These are phyloP conservation scores for Clausena lansium DNA, from an alignment of 345 rosid genomes.

Conservation along the genomic window DNA sequence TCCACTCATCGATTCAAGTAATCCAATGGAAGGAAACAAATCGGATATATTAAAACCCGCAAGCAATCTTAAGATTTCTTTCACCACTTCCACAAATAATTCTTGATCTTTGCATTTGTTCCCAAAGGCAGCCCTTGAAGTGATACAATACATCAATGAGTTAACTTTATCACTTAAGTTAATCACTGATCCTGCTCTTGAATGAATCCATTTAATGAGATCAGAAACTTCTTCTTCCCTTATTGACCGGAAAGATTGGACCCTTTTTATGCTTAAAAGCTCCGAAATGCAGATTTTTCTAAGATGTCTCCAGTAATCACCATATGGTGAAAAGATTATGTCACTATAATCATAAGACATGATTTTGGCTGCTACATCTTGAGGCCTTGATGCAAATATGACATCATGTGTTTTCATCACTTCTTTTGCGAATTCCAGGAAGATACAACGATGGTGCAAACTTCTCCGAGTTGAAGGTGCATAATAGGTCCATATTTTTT, in stretches of 20 bases:
- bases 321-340: conserved; percentile 17
- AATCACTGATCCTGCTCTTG: neutral
- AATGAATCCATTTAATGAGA: neutral
- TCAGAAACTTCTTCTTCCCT: conserved; percentile 20
- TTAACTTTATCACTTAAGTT: neutral
- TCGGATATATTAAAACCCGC: conserved; percentile 19
- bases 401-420: conserved; percentile 30
- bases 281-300: neutral
- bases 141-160: neutral
- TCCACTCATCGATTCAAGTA: conserved; percentile 19
- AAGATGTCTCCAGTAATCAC: conserved; percentile 12
- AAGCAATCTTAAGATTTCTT: neutral
- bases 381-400: conserved; percentile 29
- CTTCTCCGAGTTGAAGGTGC: conserved; percentile 27
- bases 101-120: neutral
- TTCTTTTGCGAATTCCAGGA: conserved; percentile 30
- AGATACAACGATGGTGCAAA: conserved; percentile 24
- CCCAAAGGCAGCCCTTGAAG: conserved; percentile 13
- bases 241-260: conserved; percentile 9
- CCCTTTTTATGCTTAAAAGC: neutral
- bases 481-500: conserved; percentile 18
- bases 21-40: conserved; percentile 25
- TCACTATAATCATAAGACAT: neutral
- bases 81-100: neutral
- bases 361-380: neutral